Percentiles rank a stretch among this genome's conserved stretches.
Evolutionary conservation across 2,329 filamentous ascomycete genomes (phyloP).

Genomic region (Aureobasidium sp.): DNA sequence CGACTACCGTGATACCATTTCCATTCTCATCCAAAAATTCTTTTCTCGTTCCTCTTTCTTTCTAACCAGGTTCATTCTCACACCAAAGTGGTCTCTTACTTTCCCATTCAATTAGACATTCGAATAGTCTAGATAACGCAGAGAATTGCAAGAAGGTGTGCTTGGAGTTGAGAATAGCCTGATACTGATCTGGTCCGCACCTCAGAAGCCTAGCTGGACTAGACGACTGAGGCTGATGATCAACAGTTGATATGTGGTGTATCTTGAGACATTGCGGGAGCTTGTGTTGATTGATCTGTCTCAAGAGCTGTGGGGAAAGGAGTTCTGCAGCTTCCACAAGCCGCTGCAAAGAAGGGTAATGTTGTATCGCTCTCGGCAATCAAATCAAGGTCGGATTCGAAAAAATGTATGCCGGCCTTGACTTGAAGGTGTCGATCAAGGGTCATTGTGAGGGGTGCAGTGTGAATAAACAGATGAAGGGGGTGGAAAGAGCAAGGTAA

Average conservation of each 20-base stretch:
- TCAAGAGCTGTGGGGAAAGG: neutral
- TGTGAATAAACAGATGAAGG: neutral
- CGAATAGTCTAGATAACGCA: neutral
- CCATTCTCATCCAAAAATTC: neutral
- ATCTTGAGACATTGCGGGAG: neutral
- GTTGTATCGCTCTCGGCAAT: neutral
- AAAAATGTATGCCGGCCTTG: conserved; percentile 10
- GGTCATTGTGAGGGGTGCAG: neutral
- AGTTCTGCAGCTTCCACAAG: neutral
- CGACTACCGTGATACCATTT: neutral
- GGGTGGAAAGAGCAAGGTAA: neutral
- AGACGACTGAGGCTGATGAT: neutral
- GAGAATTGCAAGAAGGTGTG: neutral
- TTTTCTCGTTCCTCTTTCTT: neutral
- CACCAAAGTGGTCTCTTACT: neutral
- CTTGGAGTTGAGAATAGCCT: neutral
- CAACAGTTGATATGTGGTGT: neutral
- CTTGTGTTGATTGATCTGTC: neutral
- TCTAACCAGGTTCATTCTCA: neutral
- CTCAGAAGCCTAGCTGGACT: neutral
- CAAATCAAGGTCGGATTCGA: conserved; percentile 5
- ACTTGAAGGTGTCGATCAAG: neutral
- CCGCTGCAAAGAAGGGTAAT: neutral
- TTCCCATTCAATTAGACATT: neutral
- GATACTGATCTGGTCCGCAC: conserved; percentile 3